Conservation (phyloP, 2,329 filamentous ascomycete species). For the Fusarium nygamai region DNA sequence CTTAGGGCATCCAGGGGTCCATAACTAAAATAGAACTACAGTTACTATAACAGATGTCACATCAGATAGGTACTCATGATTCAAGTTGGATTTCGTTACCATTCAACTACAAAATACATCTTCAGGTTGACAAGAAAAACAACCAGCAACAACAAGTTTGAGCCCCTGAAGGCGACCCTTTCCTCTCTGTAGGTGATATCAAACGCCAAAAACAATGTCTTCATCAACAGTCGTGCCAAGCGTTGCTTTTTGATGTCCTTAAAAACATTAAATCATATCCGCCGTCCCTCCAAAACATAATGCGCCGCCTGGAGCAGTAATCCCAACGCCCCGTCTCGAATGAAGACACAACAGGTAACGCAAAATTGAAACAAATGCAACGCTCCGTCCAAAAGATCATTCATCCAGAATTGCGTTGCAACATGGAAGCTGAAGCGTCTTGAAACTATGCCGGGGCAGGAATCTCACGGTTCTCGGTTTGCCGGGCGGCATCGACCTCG, state of each 20-base stretch:
- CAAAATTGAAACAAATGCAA: conserved; percentile 18
- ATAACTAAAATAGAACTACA: neutral
- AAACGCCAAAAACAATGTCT: conserved; percentile 37
- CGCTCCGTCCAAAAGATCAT: conserved; percentile 8
- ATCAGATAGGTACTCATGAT: neutral
- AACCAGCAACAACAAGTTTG: conserved; percentile 1
- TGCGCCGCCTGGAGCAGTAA: conserved; percentile 34
- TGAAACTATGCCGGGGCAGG: conserved; percentile 28
- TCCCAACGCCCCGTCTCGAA: conserved; percentile 38
- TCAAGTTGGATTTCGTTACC: conserved; percentile 25
- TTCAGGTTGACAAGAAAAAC: conserved; percentile 2
- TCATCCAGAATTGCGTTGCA: neutral
- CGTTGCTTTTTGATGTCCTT: conserved; percentile 36
- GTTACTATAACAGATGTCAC: neutral
- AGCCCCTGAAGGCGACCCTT: conserved; percentile 18
- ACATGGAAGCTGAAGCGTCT: neutral
- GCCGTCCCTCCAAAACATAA: conserved; percentile 19
- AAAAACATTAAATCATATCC: conserved; percentile 20
- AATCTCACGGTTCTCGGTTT: conserved; percentile 29
- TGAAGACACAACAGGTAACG: conserved; percentile 34
- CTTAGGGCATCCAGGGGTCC: neutral
- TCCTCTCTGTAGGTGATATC: conserved; percentile 16
- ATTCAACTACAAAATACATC: conserved; percentile 30
- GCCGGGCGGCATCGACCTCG: conserved; percentile 36
- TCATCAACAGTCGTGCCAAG: conserved; percentile 39